Conservation (phyloP, 2,329 filamentous ascomycete genomes). For the Xylariaceae sp. region DNA sequence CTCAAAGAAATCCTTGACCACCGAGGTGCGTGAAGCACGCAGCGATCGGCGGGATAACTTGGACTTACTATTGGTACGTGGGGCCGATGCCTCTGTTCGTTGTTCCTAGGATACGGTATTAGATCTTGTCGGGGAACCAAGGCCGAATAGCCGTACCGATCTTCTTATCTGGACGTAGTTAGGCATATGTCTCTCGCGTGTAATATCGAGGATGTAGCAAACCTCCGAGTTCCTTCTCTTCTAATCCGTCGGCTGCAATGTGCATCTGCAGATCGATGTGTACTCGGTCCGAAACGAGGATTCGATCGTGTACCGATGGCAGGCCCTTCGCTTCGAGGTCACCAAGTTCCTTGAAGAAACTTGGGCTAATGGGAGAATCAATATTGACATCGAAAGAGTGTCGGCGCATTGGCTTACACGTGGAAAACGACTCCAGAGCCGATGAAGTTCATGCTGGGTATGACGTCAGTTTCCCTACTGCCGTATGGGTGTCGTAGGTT, state of each 20-base stretch:
- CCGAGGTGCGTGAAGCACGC: too few species aligned
- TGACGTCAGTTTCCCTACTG: not conserved
- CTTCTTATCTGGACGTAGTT: too few species aligned
- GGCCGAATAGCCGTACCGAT: too few species aligned
- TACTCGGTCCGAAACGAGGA: conserved; percentile 2
- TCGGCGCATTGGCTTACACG: not conserved
- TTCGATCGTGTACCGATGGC: not conserved
- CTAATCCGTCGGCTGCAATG: not conserved
- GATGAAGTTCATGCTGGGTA: not conserved
- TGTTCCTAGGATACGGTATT: not conserved
- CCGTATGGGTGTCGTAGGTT: not conserved
- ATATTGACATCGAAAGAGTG: not conserved
- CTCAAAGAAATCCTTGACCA: too few species aligned
- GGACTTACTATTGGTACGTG: too few species aligned
- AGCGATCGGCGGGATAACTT: too few species aligned
- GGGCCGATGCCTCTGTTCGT: not conserved
- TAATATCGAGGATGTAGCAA: too few species aligned
- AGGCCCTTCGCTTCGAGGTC: not conserved
- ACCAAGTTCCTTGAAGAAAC: not conserved
- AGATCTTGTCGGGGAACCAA: too few species aligned
- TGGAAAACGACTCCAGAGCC: not conserved
- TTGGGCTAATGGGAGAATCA: not conserved
- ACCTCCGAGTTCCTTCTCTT: conserved; percentile 1
- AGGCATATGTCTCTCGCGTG: too few species aligned
- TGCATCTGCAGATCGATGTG: not conserved